Conservation (phyloP, 495 filamentous ascomycete genomes). For the Chlorociboria aeruginascens region DNA sequence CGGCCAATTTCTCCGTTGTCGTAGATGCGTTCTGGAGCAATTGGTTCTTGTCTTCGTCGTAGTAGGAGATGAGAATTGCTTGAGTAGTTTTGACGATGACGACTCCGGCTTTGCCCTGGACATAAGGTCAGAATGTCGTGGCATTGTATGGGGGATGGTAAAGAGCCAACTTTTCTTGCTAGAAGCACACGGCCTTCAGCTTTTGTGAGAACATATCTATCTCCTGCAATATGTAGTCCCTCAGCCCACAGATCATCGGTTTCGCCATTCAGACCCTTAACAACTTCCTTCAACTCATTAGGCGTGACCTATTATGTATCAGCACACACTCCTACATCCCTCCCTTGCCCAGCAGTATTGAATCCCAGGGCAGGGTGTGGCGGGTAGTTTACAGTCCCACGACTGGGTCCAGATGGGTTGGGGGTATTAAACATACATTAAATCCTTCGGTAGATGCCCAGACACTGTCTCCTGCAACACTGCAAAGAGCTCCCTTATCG, state of each 20-base stretch:
- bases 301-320: conserved; percentile 34
- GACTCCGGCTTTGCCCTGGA: conserved; percentile 70
- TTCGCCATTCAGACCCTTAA: conserved; percentile 34
- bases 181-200: conserved; percentile 67
- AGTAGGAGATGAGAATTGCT: conserved; percentile 77
- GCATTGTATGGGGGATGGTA: neutral
- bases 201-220: conserved; percentile 58
- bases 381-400: too few species aligned
- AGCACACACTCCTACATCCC: neutral
- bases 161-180: conserved; percentile 60
- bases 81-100: conserved; percentile 70
- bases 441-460: conserved; percentile 70
- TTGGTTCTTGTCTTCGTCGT: conserved; percentile 59
- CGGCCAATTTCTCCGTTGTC: conserved; percentile 55
- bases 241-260: conserved; percentile 35
- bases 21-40: conserved; percentile 53
- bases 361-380: too few species aligned
- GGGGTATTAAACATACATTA: conserved; percentile 41
- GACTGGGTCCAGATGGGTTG: conserved; percentile 4
- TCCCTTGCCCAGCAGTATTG: neutral
- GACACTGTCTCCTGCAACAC: conserved; percentile 62
- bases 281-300: conserved; percentile 49
- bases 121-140: neutral
- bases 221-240: conserved; percentile 60
- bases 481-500: conserved; percentile 82